Evolutionary conservation across 805 yeast genomes (phyloP).

Genomic region (Vanderwaltozyma tropicalis): DNA sequence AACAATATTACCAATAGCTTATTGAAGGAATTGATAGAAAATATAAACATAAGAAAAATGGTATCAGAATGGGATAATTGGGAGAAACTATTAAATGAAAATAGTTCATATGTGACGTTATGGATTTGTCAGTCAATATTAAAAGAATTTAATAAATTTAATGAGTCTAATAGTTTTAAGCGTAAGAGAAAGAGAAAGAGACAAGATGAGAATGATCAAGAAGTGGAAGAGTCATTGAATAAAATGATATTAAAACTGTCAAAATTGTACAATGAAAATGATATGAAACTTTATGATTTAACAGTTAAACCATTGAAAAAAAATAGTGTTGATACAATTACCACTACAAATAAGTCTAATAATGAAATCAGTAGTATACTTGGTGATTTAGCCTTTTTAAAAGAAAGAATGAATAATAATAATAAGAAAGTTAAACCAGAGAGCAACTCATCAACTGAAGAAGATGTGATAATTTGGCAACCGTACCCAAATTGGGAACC

Average conservation of each 20-base stretch:
- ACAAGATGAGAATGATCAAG: constrained; percentile 5
- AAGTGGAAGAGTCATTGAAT: constrained; percentile 1
- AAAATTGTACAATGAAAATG: constrained; percentile 5
- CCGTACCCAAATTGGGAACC: constrained; percentile 35
- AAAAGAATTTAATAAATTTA: constrained; percentile 1
- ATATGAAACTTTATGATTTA: constrained; percentile 5
- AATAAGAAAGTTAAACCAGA: background rate
- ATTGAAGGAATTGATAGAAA: constrained; percentile 6
- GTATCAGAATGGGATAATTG: constrained; percentile 10
- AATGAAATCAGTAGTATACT: constrained; percentile 15
- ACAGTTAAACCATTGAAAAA: background rate
- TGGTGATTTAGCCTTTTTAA: constrained; percentile 24
- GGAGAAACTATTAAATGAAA: constrained; percentile 6
- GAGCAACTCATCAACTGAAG: background rate
- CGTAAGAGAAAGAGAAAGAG: constrained; percentile 15
- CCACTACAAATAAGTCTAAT: constrained; percentile 1
- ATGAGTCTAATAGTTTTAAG: constrained; percentile 6
- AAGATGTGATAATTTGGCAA: constrained; percentile 3
- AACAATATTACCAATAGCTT: constrained; percentile 7
- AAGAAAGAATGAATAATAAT: constrained; percentile 15
- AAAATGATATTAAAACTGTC: constrained; percentile 2
- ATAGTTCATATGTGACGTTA: constrained; percentile 10
- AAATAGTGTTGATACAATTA: background rate
- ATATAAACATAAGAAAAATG: constrained; percentile 9
- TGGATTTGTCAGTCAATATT: constrained; percentile 6